A percentile compares a stretch with the other conserved stretches of the same genome.
These are phyloP conservation scores for Barnettozyma sucrosica DNA, from an alignment of 805 yeast species.

Conservation along the genomic window DNA sequence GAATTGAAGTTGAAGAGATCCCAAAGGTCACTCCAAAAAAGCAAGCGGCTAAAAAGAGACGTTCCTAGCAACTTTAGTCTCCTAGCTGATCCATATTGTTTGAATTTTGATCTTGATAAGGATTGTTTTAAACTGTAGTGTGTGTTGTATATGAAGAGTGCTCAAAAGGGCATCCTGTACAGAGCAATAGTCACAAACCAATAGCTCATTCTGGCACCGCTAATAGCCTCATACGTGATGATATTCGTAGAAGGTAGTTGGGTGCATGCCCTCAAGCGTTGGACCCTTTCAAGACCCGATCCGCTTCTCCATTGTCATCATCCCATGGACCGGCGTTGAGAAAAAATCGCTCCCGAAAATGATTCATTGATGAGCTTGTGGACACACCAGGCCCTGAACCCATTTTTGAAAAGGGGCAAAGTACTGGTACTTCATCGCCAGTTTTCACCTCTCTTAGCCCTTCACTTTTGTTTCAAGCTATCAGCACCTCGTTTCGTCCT, in stretches of 20 bases:
- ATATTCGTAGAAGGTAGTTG: too few relatives aligned
- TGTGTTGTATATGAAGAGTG: too few relatives aligned
- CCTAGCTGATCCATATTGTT: too few relatives aligned
- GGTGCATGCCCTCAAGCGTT: too few relatives aligned
- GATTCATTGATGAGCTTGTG: not conserved
- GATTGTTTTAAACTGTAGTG: too few relatives aligned
- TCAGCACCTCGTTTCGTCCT: not conserved
- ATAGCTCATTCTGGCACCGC: too few relatives aligned
- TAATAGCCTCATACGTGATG: too few relatives aligned
- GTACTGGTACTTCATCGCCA: not conserved
- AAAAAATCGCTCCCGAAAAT: not conserved
- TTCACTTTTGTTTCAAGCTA: not conserved
- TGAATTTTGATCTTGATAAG: not conserved
- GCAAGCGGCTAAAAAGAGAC: constrained; percentile 13
- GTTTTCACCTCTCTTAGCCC: not conserved
- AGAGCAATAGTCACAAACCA: too few relatives aligned
- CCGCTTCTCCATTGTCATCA: not conserved
- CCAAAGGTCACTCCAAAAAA: not conserved
- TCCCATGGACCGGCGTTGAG: not conserved
- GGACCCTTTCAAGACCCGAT: not conserved
- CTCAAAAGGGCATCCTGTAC: too few relatives aligned
- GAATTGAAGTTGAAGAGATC: not conserved
- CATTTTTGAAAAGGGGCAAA: not conserved
- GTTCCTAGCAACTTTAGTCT: not conserved
- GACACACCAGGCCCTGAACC: not conserved